Evolutionary conservation across 228 moss, liverwort and hornwort genomes (phyloP).

Genomic region (Sphagnum magellanicum): DNA sequence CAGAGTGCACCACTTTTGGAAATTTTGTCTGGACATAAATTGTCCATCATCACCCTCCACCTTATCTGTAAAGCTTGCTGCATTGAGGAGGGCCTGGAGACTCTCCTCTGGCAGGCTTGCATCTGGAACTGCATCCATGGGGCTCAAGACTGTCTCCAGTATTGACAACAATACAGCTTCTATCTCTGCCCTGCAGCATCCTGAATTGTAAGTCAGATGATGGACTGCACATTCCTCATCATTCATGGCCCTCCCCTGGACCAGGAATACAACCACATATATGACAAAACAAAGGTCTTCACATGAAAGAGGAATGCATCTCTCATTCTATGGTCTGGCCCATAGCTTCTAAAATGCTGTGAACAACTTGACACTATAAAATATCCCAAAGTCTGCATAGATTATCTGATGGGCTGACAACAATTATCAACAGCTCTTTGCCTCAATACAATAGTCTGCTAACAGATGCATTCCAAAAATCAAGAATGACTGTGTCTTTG

Average conservation of each 20-base stretch:
- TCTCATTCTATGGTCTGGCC: not conserved
- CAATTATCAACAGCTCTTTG: too few species aligned
- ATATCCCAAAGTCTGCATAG: not conserved
- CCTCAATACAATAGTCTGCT: too few species aligned
- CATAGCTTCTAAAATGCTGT: not conserved
- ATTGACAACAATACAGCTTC: conserved; percentile 78
- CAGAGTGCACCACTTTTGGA: conserved; percentile 53
- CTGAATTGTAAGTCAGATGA: not conserved
- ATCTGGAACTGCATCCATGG: conserved; percentile 59
- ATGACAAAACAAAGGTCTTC: not conserved
- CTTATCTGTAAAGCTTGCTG: conserved; percentile 51
- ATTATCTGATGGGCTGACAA: not conserved
- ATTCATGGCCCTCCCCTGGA: too few species aligned
- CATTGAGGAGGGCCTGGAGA: conserved; percentile 61
- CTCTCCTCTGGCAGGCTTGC: conserved; percentile 65
- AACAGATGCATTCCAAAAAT: too few species aligned
- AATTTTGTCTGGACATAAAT: conserved; percentile 67
- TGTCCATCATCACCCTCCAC: conserved; percentile 32
- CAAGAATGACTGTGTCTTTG: too few species aligned
- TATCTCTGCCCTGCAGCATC: conserved; percentile 71
- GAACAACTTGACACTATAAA: not conserved
- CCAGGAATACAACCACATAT: not conserved
- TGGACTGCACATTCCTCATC: not conserved
- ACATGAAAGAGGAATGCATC: conserved; percentile 3
- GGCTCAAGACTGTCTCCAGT: conserved; percentile 78